Percentiles rank a stretch among this genome's conserved stretches.
Evolutionary conservation across 2,329 filamentous ascomycete genomes (phyloP).

Genomic region (Graphiopsis chlorocephala): DNA sequence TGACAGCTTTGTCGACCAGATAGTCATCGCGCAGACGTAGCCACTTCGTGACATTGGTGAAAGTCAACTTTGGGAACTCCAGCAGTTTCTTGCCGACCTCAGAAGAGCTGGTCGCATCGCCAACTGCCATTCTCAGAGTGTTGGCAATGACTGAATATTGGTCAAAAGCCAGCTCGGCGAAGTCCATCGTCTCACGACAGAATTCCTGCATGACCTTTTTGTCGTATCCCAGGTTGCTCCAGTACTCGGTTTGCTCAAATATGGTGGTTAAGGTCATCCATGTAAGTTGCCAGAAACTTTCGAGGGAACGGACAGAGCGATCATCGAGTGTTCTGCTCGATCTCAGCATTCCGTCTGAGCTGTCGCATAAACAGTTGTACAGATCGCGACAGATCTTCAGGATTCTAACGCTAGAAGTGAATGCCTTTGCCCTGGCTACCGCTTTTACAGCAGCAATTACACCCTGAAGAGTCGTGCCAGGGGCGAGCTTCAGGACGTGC

Average conservation of each 20-base stretch:
- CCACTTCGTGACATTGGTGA: slow-evolving; percentile 76
- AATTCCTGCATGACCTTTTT: slow-evolving; percentile 84
- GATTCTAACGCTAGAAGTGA: slow-evolving; percentile 59
- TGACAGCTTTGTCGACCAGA: slow-evolving; percentile 77
- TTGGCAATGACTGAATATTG: slow-evolving; percentile 81
- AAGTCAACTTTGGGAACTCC: slow-evolving; percentile 61
- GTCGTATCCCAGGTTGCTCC: slow-evolving; percentile 70
- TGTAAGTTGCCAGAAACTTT: slow-evolving; percentile 77
- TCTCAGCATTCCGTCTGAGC: slow-evolving; percentile 61
- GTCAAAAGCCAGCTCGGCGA: slow-evolving; percentile 79
- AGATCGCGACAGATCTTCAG: slow-evolving; percentile 62
- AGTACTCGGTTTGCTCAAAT: slow-evolving; percentile 77
- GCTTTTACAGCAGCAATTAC: slow-evolving; percentile 56
- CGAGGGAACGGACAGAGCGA: slow-evolving; percentile 61
- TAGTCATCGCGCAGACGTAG: slow-evolving; percentile 85
- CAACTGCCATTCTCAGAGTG: slow-evolving; percentile 53
- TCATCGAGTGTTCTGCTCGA: slow-evolving; percentile 54
- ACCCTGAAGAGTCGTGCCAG: slow-evolving; percentile 55
- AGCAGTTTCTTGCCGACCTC: slow-evolving; percentile 56
- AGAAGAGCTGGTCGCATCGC: slow-evolving; percentile 33
- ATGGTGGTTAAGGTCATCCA: slow-evolving; percentile 81
- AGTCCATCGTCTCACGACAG: slow-evolving; percentile 91
- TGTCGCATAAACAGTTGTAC: slow-evolving; percentile 62
- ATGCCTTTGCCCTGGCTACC: slow-evolving; percentile 56
- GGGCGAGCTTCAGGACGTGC: slow-evolving; percentile 57